phyloP scores from a whole-genome alignment of 2,329 filamentous ascomycete species.

The Aspergillus candidus region DNA sequence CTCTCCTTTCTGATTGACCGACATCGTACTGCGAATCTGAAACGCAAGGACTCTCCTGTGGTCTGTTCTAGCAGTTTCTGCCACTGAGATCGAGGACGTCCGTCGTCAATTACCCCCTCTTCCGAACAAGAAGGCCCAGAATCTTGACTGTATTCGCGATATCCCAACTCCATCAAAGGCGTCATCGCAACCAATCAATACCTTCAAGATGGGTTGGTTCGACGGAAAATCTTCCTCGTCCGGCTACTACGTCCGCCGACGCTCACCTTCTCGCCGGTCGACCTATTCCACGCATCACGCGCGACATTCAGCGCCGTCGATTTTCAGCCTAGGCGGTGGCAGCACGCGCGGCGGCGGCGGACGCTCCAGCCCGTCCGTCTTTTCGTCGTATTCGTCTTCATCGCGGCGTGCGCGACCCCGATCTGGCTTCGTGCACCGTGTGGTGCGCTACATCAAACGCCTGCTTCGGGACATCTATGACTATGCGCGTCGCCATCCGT shows the following conservation, averaged over 20 bases:
- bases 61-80: too few species aligned
- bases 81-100: too few species aligned
- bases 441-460: constrained; percentile 69
- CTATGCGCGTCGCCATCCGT: constrained; percentile 75
- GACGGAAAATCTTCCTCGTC: constrained; percentile 32
- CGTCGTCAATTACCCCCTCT: too few species aligned
- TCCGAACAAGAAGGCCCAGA: too few species aligned
- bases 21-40: constrained; percentile 1
- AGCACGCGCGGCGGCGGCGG: constrained; percentile 24
- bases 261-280: constrained; percentile 32
- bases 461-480: constrained; percentile 73
- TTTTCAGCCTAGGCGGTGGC: constrained; percentile 40
- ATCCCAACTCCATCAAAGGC: too few species aligned
- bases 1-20: constrained; percentile 11
- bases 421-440: constrained; percentile 66
- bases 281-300: constrained; percentile 34
- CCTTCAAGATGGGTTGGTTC: constrained; percentile 42
- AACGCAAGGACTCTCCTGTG: too few species aligned
- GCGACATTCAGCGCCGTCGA: constrained; percentile 38
- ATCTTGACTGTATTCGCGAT: too few species aligned
- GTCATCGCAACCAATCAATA: neutral
- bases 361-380: constrained; percentile 41
- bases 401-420: constrained; percentile 76
- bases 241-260: constrained; percentile 24
- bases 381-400: constrained; percentile 50